Evolutionary conservation across 2,329 filamentous ascomycete species (phyloP), one percentile per base, ranked within the genome.

Genomic region (Ascochyta fabae): DNA sequence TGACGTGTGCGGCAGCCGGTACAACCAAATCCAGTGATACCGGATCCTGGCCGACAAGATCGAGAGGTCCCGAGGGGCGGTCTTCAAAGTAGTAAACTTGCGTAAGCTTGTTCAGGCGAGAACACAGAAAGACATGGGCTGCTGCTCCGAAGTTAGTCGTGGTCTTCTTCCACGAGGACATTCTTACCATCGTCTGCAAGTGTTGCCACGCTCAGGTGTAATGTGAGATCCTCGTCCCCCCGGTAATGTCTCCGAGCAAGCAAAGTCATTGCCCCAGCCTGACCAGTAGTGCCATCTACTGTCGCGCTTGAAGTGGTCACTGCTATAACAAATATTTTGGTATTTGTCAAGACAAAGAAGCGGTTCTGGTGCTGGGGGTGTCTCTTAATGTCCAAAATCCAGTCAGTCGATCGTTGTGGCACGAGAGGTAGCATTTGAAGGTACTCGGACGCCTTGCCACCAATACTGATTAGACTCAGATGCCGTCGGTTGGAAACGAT

Each of bases 311-410:
- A 53, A 22, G 67, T 62, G 7, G 60, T 68, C 16, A 83, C 65
- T 43, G 80, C 75, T n/a, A 85, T 61, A 75, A 83, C 79, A 31
- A 81, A 75, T 0, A 89, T 51, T 26, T 76, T 76, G 0, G 77
- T 77, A 12, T 79, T 81, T 1, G 86, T 90, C 40, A 90, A 74
- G 9, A 90, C 74, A 53, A 87, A 84, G 1, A 86, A 64, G n/a
- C 84, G 80, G 24, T 78, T 75, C 5, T 77, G 73, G 48, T 81
- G 75, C 2, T 71, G 65, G 1, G 80, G 79, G 53, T 83, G 83
- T 8, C 72, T 64, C 59, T 80, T 79, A 1, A 87, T 66, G 64
- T 89, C 83, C 53, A 91, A 68, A 43, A 91, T 83, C 81, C 82
- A 81, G 54, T 78, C 68, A 3, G 63, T 36, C 0, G 70, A 69